Evolutionary conservation across 345 rosid species (phyloP).

Genomic region (Dovyalis caffra): DNA sequence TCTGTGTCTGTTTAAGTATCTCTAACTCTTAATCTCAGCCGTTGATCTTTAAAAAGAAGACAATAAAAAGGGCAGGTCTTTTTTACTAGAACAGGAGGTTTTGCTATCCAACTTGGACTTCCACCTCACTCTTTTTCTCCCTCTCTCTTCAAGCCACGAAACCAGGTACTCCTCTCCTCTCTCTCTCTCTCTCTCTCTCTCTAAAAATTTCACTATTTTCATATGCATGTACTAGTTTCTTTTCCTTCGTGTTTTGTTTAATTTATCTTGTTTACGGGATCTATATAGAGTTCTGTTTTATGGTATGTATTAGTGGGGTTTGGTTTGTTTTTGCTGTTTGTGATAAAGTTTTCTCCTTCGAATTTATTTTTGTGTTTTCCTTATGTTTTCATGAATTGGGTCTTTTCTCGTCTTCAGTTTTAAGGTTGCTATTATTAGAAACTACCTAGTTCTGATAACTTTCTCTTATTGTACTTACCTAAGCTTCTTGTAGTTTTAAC

Average conservation of each 20-base stretch:
- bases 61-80: neutral
- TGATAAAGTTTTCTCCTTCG: neutral
- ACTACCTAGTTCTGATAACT: neutral
- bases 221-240: neutral
- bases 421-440: constrained; percentile 1
- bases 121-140: constrained; percentile 43
- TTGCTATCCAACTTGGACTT: constrained; percentile 49
- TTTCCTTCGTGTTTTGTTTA: neutral
- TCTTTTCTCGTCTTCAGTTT: constrained; percentile 4
- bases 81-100: neutral
- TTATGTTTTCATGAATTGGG: constrained; percentile 5
- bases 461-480: neutral
- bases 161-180: constrained; percentile 25
- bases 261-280: constrained; percentile 1
- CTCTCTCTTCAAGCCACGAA: constrained; percentile 31
- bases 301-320: neutral
- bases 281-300: neutral
- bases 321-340: neutral
- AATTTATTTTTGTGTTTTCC: neutral
- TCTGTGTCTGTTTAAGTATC: constrained; percentile 5
- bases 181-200: neutral
- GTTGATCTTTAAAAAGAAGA: constrained; percentile 6
- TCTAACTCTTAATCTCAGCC: constrained; percentile 22
- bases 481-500: neutral
- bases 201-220: neutral